Evolutionary conservation across 1,284 basidiomycete genomes (phyloP).

Genomic region (Apiotrichum porosum): DNA sequence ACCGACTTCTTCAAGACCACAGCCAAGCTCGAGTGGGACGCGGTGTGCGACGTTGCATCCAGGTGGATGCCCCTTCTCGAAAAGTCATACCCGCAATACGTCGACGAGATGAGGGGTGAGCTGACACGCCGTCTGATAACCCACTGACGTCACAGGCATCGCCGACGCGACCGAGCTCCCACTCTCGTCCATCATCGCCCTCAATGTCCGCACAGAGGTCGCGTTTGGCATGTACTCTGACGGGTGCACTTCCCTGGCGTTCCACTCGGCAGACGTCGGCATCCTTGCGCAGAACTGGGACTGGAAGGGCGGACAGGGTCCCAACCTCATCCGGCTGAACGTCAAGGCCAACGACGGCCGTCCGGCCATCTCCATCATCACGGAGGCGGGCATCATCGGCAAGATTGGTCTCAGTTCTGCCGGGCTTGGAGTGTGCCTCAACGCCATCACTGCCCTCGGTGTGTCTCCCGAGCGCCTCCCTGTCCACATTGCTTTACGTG

Average conservation of each 20-base stretch:
- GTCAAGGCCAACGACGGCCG: neutral
- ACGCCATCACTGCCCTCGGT: slow-evolving; percentile 17
- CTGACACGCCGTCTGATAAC: neutral
- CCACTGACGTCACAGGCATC: slow-evolving; percentile 7
- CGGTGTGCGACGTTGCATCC: slow-evolving; percentile 6
- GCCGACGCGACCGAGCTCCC: slow-evolving; percentile 9
- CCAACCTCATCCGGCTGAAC: slow-evolving; percentile 12
- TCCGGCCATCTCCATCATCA: slow-evolving; percentile 9
- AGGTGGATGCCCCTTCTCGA: slow-evolving; percentile 15
- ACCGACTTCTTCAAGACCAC: slow-evolving; percentile 9
- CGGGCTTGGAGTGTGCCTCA: slow-evolving; percentile 13
- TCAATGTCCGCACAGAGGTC: slow-evolving; percentile 21
- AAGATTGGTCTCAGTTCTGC: slow-evolving; percentile 16
- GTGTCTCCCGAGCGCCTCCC: slow-evolving; percentile 10
- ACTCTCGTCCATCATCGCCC: slow-evolving; percentile 7
- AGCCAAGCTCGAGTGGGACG: slow-evolving; percentile 14
- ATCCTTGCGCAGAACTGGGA: slow-evolving; percentile 21
- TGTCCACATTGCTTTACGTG: slow-evolving; percentile 14
- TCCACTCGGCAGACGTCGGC: neutral
- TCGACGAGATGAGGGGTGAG: slow-evolving; percentile 16
- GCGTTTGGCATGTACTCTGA: slow-evolving; percentile 14
- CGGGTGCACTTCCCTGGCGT: slow-evolving; percentile 12
- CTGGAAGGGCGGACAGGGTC: slow-evolving; percentile 11
- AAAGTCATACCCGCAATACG: slow-evolving; percentile 9
- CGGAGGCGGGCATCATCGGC: slow-evolving; percentile 19